These are phyloP conservation scores for Epichloe hybrida DNA, from an alignment of 2,329 filamentous ascomycete species.

Conservation along the genomic window DNA sequence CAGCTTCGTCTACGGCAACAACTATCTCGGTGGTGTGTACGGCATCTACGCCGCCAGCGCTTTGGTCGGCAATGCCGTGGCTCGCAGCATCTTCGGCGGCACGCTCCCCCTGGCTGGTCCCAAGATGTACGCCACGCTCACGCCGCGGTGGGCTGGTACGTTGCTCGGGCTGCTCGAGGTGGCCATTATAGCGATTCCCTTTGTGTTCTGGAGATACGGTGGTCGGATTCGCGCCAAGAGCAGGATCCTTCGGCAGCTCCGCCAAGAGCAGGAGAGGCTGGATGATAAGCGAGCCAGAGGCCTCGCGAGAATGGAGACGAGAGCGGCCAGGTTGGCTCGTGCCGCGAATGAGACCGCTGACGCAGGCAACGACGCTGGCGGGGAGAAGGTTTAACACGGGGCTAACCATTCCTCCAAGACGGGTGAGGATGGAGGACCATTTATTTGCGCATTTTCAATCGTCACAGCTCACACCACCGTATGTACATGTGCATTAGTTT, in stretches of 20 bases:
- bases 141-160: conserved; percentile 68
- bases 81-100: conserved; percentile 63
- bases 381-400: too few species aligned
- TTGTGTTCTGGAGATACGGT: conserved; percentile 59
- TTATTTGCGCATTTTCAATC: too few species aligned
- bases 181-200: conserved; percentile 62
- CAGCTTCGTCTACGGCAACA: conserved; percentile 71
- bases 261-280: conserved; percentile 28
- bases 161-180: conserved; percentile 62
- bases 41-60: conserved; percentile 73
- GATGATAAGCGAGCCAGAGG: conserved; percentile 19
- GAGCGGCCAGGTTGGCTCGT: not conserved
- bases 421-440: too few species aligned
- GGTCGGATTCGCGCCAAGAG: conserved; percentile 38
- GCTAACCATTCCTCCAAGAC: too few species aligned
- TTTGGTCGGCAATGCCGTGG: conserved; percentile 65
- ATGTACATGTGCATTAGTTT: too few species aligned
- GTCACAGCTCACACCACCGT: too few species aligned
- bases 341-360: not conserved
- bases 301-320: conserved; percentile 10
- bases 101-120: conserved; percentile 58
- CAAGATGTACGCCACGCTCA: conserved; percentile 54
- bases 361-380: not conserved
- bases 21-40: conserved; percentile 68
- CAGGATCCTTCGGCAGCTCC: conserved; percentile 29